Percentiles rank a stretch among this genome's conserved stretches.
Conservation (phyloP, 2,329 filamentous ascomycete genomes). For the Penicillium sclerotigenum region DNA sequence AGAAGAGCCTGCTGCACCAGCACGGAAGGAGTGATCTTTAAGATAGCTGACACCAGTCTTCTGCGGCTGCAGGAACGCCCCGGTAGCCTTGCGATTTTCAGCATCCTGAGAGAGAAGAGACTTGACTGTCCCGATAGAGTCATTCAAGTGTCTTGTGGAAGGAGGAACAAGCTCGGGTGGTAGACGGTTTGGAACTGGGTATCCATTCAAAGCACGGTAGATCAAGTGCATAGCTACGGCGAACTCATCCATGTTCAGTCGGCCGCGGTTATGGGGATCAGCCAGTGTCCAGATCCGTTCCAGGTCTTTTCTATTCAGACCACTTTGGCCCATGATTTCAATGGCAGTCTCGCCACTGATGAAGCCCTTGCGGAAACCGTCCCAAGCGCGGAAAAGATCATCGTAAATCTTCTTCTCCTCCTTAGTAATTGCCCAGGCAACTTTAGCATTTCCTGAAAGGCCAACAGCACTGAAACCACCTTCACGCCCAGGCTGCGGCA, state of each 20-base stretch:
- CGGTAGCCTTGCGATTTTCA: slow-evolving; percentile 80
- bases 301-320: slow-evolving; percentile 82
- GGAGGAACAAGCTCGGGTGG: slow-evolving; percentile 92
- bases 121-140: slow-evolving; percentile 91
- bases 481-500: slow-evolving; percentile 93
- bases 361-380: slow-evolving; percentile 87
- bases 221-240: slow-evolving; percentile 99
- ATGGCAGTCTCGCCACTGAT: slow-evolving; percentile 91
- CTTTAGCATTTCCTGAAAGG: slow-evolving; percentile 86
- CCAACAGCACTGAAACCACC: slow-evolving; percentile 80
- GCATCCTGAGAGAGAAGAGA: slow-evolving; percentile 85
- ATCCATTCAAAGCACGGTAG: slow-evolving; percentile 94
- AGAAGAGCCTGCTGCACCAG: slow-evolving; percentile 56
- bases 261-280: slow-evolving; percentile 89
- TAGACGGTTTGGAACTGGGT: slow-evolving; percentile 80
- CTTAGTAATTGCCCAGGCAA: slow-evolving; percentile 98
- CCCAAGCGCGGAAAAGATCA: slow-evolving; percentile 91
- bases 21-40: slow-evolving; percentile 89
- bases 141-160: slow-evolving; percentile 87
- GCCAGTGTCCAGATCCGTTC: slow-evolving; percentile 93
- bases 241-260: slow-evolving; percentile 93
- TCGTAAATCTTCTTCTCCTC: slow-evolving; percentile 98
- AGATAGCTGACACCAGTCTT: slow-evolving; percentile 98
- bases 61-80: slow-evolving; percentile 86
- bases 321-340: slow-evolving; percentile 96